Base-by-base conservation (phyloP, 2,329 filamentous ascomycete genomes). In the Dactylonectria macrodidyma region DNA sequence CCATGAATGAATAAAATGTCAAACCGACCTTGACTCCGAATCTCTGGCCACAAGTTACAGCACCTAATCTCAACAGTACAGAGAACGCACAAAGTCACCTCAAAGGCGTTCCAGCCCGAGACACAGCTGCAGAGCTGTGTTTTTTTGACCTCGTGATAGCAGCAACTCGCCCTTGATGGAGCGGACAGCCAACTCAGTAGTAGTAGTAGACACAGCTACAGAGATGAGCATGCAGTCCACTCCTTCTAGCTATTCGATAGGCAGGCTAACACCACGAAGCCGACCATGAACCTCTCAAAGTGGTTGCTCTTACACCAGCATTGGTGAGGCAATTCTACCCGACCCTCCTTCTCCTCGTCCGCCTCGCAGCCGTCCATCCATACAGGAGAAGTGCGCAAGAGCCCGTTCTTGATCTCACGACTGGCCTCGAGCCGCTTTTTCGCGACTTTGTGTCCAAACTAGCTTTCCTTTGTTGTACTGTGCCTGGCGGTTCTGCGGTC, bases 401-500 rank as follows among this genome's bases (percentile, higher is more conserved):
- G 16, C 50, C 57, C 2, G 2, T n/a, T 5, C 19, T 56, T 14
- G 48, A 60, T 26, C 36, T 54, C 5, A 56, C 56, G 12, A 41
- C 16, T 5, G 50, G 34, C 14, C 62, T 46, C 3, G 50, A 56
- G 24, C 41, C 3, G 22, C 46, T 60, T 34, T 65, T 60, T n/a
- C 41, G 52, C 10, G 41, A 14, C 3, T 65, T 65, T 34, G 62
- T 60, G 8, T 60, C 62, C 6, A 59, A 56, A 14, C 62, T 65
- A 16, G 62, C 62, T 7, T 60, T 60, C 14, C 50, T 65, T 16
- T 65, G 62, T 33, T 65, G 41, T 22, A 50, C 50, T 6, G 57
- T 60, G 2, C 57, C 50, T 10, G 33, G 50, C 12, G 62, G 56
- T 12, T 9, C 41, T 34, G 51, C 62, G 19, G 56, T 65, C 6